phyloP scores from a whole-genome alignment of 805 yeast species.

The Candida insectalens region DNA sequence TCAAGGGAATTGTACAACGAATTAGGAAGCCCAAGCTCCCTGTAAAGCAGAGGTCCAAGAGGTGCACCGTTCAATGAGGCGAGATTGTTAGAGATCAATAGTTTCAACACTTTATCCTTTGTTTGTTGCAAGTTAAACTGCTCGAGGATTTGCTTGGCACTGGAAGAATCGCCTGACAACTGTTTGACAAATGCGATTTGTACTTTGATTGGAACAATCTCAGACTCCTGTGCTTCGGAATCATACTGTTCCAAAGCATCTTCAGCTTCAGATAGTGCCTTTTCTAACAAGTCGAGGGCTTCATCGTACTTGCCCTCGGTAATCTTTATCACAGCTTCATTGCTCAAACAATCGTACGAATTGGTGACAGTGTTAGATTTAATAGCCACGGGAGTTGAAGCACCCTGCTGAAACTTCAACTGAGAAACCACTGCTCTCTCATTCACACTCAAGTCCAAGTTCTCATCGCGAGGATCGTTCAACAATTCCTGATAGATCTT shows the following conservation, averaged over 20 bases:
- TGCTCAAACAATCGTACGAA: constrained; percentile 53
- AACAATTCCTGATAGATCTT: constrained; percentile 34
- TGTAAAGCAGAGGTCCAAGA: constrained; percentile 20
- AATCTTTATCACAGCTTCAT: constrained; percentile 43
- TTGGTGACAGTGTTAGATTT: background rate
- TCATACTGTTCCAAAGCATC: constrained; percentile 29
- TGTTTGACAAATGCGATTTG: constrained; percentile 50
- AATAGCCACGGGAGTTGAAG: background rate
- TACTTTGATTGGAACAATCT: constrained; percentile 49
- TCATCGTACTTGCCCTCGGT: constrained; percentile 27
- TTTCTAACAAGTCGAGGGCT: constrained; percentile 34
- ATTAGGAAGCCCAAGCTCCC: constrained; percentile 22
- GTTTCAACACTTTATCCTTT: constrained; percentile 30
- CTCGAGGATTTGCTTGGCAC: constrained; percentile 28
- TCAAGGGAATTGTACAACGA: constrained; percentile 17
- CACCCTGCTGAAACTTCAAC: constrained; percentile 10
- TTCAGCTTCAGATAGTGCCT: constrained; percentile 35
- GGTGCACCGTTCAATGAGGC: constrained; percentile 18
- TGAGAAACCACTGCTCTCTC: constrained; percentile 63
- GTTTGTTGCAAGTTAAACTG: constrained; percentile 21
- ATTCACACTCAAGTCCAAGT: constrained; percentile 47
- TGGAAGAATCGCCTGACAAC: constrained; percentile 23
- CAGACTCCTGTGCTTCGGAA: constrained; percentile 37
- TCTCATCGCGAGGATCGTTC: constrained; percentile 30
- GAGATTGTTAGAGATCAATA: constrained; percentile 36